Evolutionary conservation across 768 basidiomycete genomes (phyloP), one percentile per base, ranked within the genome.

Genomic region (Collybiopsis luxurians): DNA sequence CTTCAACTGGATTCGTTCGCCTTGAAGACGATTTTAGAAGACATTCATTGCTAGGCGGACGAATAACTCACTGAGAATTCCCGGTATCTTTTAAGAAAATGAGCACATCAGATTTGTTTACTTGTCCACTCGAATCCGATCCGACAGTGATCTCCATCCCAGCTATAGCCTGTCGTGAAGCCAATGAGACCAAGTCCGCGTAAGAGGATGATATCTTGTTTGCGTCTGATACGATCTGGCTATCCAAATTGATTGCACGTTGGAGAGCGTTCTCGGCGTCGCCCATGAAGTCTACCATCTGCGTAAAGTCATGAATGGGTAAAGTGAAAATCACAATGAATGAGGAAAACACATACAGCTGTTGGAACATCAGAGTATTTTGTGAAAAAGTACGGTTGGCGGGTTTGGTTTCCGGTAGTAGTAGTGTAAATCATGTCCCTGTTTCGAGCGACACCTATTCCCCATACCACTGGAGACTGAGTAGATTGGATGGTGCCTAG

Each of bases 21-120:
- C 60, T 58, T 34, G n/a, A n/a, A n/a, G n/a, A n/a, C n/a, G n/a
- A n/a, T n/a, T n/a, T n/a, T n/a, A n/a, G n/a, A n/a, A n/a, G n/a
- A n/a, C n/a, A n/a, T n/a, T n/a, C n/a, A n/a, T n/a, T n/a, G n/a
- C n/a, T n/a, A n/a, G n/a, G n/a, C n/a, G n/a, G n/a, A n/a, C n/a
- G n/a, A n/a, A n/a, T 34, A 11, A 39, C 57, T 58, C 17, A 52
- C 62, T 52, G 56, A 30, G 56, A 55, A 26, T 48, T 57, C 34
- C 61, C 63, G 13, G 44, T 60, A 55, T 58, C 59, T 44, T 50
- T 55, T 55, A 64, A 54, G 48, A 64, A 64, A 17, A 51, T 34
- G 36, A 47, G 56, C 6, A 64, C 47, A 48, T 64, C 63, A 2
- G 57, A 55, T 3, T 51, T 48, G 34, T 60, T 60, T 23, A 53